Base-by-base conservation (phyloP, 2,329 filamentous ascomycete genomes). In the Fusarium oxysporum region DNA sequence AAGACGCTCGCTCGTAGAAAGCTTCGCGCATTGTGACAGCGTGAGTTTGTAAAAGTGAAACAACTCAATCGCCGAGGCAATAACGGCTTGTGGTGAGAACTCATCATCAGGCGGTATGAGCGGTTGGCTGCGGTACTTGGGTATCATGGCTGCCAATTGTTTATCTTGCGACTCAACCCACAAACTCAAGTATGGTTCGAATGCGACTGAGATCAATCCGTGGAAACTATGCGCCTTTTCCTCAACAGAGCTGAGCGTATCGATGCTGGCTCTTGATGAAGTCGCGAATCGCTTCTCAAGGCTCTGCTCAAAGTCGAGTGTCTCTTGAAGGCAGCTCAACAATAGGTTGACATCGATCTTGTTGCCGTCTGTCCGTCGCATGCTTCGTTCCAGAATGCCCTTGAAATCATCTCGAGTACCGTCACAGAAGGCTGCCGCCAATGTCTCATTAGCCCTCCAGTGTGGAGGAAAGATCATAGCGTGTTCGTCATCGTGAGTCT, bases 81-180 rank as follows among this genome's bases (percentile, higher is more conserved):
- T 96, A 63, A 99, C 96, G 48, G 94, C 91, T 80, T 97, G 94
- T 0, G 93, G 87, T 45, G 94, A 93, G 81, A 98, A 98, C 62
- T 99, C 96, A 76, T 99, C 96, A 74, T 98, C 96, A 0, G 89
- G 85, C 6, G 93, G 91, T 44, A 95, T 88, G 6, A 97, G 87
- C 1, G 94, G 92, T 76, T 97, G 94, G 67, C 88, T 89, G 73
- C 93, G 93, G 82, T 98, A 98, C 80, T 91, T 94, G 1, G 95
- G 95, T 72, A 99, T 93, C 83, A 98, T 90, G 12, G 86, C 83
- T 10, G 94, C 92, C 65, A 98, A 86, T 77, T 97, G 92, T 81
- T 91, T 96, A 82, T 98, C 96, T 82, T 98, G 96, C 14, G 94
- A 96, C 68, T 98, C 96, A 4, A 99, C 95, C 96, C 96, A 99